phyloP scores from a whole-genome alignment of 2,329 filamentous ascomycete species.

The Metarhizium guizhouense region DNA sequence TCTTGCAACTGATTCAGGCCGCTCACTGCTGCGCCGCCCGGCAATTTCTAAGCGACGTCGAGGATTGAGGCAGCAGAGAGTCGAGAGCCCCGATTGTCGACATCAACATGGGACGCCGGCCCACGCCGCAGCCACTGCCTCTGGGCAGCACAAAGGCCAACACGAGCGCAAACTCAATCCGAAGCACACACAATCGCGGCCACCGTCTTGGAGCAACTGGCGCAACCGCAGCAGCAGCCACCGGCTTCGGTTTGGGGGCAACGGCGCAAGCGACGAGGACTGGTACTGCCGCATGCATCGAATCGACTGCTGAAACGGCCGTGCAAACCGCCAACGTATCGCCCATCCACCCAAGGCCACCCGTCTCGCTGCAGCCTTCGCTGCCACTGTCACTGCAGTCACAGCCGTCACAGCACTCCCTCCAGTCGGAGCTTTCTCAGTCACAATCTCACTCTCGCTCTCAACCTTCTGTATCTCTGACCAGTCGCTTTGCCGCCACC shows the following conservation, averaged over 20 bases:
- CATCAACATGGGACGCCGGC: constrained; percentile 45
- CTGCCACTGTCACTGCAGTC: constrained; percentile 24
- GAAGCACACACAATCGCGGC: constrained; percentile 19
- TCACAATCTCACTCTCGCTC: not conserved
- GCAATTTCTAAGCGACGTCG: not conserved
- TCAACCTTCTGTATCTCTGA: constrained; percentile 29
- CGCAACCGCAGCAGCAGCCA: not conserved
- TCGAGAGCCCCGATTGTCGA: not conserved
- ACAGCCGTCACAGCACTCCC: not conserved
- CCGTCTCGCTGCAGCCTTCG: constrained; percentile 8
- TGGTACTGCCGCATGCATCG: not conserved
- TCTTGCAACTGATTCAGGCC: not conserved
- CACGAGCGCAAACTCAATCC: constrained; percentile 17
- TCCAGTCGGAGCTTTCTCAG: not conserved
- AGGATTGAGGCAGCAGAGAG: not conserved
- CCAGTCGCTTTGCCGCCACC: constrained; percentile 27
- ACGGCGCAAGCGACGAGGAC: not conserved
- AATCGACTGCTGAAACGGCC: constrained; percentile 5
- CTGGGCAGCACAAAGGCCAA: constrained; percentile 31
- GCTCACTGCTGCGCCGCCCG: not conserved
- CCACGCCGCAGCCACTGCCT: constrained; percentile 48
- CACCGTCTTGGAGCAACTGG: constrained; percentile 8
- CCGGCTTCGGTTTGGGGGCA: not conserved
- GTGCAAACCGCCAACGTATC: not conserved
- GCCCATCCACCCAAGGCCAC: constrained; percentile 22